Conservation (phyloP, 352 stramenopile species). For the Phytophthora cactorum region DNA sequence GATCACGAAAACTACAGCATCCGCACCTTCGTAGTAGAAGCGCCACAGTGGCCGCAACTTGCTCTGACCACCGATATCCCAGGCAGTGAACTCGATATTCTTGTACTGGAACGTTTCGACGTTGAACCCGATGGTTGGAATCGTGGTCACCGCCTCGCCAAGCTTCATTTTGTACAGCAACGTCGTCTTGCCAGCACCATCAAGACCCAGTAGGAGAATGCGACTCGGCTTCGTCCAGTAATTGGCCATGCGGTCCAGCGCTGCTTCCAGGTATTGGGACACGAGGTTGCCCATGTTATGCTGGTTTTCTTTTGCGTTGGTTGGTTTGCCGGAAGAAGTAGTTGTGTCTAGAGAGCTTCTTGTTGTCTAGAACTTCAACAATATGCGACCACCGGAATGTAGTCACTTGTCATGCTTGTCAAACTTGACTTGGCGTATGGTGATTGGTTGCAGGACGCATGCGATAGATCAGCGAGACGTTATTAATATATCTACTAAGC, state of each 20-base stretch:
- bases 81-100: conserved; percentile 77
- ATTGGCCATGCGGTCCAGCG: conserved; percentile 34
- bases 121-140: conserved; percentile 85
- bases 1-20: conserved; percentile 88
- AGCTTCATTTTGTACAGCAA: conserved; percentile 92
- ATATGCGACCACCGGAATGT: conserved; percentile 8
- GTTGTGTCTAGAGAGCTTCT: conserved; percentile 13
- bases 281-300: conserved; percentile 43
- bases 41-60: conserved; percentile 75
- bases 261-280: conserved; percentile 36
- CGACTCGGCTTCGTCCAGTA: conserved; percentile 50
- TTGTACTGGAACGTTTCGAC: conserved; percentile 76
- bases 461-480: neutral
- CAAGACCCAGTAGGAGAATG: conserved; percentile 89
- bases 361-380: neutral
- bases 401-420: conserved; percentile 27
- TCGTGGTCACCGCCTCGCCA: conserved; percentile 61
- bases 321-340: conserved; percentile 4
- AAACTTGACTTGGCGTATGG: conserved; percentile 27
- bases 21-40: conserved; percentile 71
- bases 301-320: neutral
- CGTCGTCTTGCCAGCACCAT: conserved; percentile 96
- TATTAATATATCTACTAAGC: neutral
- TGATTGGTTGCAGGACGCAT: conserved; percentile 22
- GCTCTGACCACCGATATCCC: conserved; percentile 82